Base-by-base conservation (phyloP, 2,329 filamentous ascomycete species). In the Magnaporthiopsis rhizophila region DNA sequence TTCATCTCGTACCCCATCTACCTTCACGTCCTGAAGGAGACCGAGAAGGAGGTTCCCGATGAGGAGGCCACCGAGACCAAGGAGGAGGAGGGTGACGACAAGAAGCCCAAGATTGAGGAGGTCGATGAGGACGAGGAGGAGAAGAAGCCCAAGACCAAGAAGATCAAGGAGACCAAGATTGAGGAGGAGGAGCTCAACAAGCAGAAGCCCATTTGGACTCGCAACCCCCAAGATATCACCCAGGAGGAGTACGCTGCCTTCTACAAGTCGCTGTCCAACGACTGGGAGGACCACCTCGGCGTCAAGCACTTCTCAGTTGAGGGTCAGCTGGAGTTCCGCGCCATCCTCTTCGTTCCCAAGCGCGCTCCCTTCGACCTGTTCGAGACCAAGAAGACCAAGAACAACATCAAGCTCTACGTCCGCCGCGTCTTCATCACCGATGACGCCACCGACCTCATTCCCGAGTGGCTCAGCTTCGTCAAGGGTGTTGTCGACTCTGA, bases 1-100 rank as follows among this genome's bases (percentile, higher is more conserved):
- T 99, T 99, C 87, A 99, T 99, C 85, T 98, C 95, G 62, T 99
- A 99, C 87, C 95, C 95, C 77, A 99, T 99, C 89, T 99, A 97
- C 87, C 94, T 99, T 72, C 95, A 99, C 84, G 93, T 99, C 76
- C 82, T 90, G 79, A 99, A 99, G 90, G 95, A 99, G 91, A 93
- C 89, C 70, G 95, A 99, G 91, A 97, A 86, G 75, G 95, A 99
- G 86, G 92, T 98, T 69, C 94, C 94, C 69, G 95, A 98, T 77
- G 94, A 98, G 85, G 92, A 96, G 63, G 91, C 87, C 60, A 88
- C 86, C 69, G 80, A 83, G 72, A 85, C 88, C 73, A 85, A 88
- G 73, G 86, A 86, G 74, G 88, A 90, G 70, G 90, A 89, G 72
- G 89, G 83, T 65, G 91, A 92, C 61, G 90, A 97, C 82, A 96